phyloP scores from a whole-genome alignment of 2,329 filamentous ascomycete genomes.

The Aspergillus alliaceus region DNA sequence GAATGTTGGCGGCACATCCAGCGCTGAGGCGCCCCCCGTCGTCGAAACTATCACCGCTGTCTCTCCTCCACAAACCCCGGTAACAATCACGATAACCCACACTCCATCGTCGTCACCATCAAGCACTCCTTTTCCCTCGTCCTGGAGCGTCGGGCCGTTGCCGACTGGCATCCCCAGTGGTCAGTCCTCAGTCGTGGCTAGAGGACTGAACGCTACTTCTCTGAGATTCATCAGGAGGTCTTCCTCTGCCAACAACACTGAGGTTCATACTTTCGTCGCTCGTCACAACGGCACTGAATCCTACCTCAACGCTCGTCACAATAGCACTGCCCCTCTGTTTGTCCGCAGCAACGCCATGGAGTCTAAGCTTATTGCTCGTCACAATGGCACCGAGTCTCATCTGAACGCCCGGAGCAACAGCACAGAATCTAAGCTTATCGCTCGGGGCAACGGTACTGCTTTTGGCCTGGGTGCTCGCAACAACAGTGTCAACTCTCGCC shows the following conservation, averaged over 20 bases:
- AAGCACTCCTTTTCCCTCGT: slow-evolving; percentile 13
- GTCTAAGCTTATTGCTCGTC: neutral
- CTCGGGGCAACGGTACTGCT: neutral
- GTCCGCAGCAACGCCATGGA: no score
- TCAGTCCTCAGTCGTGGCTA: neutral
- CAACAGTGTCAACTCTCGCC: neutral
- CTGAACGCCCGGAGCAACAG: slow-evolving; percentile 3
- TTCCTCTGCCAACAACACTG: slow-evolving; percentile 7
- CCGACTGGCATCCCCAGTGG: neutral
- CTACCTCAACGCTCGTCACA: neutral
- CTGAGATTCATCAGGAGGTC: slow-evolving; percentile 2
- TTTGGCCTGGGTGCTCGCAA: neutral
- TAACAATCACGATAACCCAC: slow-evolving; percentile 25
- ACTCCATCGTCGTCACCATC: slow-evolving; percentile 23
- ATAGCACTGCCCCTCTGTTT: neutral
- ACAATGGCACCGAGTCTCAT: slow-evolving; percentile 1
- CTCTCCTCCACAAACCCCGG: slow-evolving; percentile 16
- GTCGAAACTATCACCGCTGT: slow-evolving; percentile 17
- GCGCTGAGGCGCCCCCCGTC: slow-evolving; percentile 15
- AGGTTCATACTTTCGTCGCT: neutral
- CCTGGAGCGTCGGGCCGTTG: neutral
- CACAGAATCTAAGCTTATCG: neutral
- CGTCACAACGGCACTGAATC: slow-evolving; percentile 1
- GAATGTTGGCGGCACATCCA: slow-evolving; percentile 30
- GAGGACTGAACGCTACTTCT: slow-evolving; percentile 4